Base-by-base conservation (phyloP, 2,329 filamentous ascomycete genomes). In the Fusarium kyushuense region DNA sequence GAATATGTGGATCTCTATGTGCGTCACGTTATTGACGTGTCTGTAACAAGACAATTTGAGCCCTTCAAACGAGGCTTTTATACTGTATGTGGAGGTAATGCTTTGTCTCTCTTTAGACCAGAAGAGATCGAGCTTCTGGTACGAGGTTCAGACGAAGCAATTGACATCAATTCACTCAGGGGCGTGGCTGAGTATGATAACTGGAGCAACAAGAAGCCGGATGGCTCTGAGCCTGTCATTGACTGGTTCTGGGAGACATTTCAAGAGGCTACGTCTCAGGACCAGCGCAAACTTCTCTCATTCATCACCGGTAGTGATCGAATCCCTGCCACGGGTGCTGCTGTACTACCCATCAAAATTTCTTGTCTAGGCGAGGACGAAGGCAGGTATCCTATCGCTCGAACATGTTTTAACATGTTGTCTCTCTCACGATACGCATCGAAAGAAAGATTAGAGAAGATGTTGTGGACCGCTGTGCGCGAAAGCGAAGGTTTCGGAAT, bases 61-160 rank as follows among this genome's bases (percentile, higher is more conserved):
- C 94, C 94, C 1, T 97, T 97, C 84, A 96, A 96, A 76, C 88
- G 94, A 55, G 94, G 94, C 1, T 97, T 97, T 79, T 97, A 93
- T 77, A 96, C 92, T 0, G 93, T 97, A 29, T 97, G 93, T 75
- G 92, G 91, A 35, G 93, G 94, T 35, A 97, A 96, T 75, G 94
- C 94, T 1, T 83, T 97, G 35, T 93, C 91, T 1, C 85, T 97
- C 3, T 97, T 97, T 78, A 88, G 92, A 17, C 91, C 94, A 0
- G 94, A 97, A 76, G 94, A 97, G 77, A 96, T 97, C 65, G 94
- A 97, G 76, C 86, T 97, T 5, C 85, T 97, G 1, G 87, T 97
- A 7, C 86, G 94, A 52, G 94, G 94, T 13, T 96, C 92, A 10
- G 93, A 96, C 67, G 94, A 96, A 74, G 81, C 89, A 7, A 86